Evolutionary conservation across 768 basidiomycete species (phyloP).

Genomic region (Lactarius sp.): DNA sequence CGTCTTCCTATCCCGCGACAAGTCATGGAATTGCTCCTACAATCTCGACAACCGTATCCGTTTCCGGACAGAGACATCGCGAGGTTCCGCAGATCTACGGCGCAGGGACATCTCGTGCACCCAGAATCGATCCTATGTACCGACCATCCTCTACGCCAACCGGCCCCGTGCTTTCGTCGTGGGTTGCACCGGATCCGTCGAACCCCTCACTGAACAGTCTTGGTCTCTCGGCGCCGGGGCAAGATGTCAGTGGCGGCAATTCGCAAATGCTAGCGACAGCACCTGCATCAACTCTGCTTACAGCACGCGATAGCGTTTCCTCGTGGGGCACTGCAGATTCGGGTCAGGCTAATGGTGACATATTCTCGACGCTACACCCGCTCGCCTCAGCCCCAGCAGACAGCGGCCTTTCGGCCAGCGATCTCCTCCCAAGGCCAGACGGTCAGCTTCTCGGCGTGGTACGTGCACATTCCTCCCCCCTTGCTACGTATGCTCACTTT

Average conservation of each 20-base stretch:
- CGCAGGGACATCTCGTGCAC: not conserved
- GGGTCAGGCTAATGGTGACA: not conserved
- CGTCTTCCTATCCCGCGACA: not conserved
- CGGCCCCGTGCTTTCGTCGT: constrained; percentile 10
- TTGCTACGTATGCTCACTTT: not conserved
- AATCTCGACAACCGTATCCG: constrained; percentile 3
- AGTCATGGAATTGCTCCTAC: constrained; percentile 2
- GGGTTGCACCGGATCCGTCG: constrained; percentile 12
- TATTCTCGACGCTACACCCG: constrained; percentile 13
- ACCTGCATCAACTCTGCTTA: not conserved
- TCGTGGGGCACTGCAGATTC: constrained; percentile 19
- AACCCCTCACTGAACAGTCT: constrained; percentile 22
- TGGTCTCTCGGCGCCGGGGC: constrained; percentile 17
- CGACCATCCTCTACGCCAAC: constrained; percentile 21
- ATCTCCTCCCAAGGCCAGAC: constrained; percentile 6
- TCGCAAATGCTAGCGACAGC: not conserved
- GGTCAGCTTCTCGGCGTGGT: constrained; percentile 24
- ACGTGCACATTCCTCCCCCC: not conserved
- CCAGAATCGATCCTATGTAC: not conserved
- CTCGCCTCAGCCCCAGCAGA: constrained; percentile 11
- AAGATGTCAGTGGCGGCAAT: not conserved
- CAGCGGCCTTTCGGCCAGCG: not conserved
- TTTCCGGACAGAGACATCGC: constrained; percentile 8
- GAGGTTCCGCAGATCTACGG: not conserved
- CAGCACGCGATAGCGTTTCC: constrained; percentile 14